phyloP scores from a whole-genome alignment of 1,284 basidiomycete species.

The Trametes versicolor region DNA sequence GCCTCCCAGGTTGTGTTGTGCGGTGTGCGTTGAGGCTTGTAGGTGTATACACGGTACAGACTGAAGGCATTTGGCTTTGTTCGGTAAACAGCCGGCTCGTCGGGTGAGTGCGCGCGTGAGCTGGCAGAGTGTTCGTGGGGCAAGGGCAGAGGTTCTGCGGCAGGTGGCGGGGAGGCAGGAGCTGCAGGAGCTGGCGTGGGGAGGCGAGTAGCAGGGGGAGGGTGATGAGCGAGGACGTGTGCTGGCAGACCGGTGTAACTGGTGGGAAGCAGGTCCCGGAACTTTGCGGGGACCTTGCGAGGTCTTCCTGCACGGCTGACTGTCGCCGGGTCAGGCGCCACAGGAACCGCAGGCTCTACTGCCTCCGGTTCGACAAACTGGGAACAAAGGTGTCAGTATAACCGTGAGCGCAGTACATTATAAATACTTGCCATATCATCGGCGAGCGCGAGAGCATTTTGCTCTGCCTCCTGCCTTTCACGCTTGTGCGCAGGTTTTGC shows the following conservation, averaged over 20 bases:
- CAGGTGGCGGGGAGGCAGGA: background rate
- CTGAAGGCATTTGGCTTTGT: conserved; percentile 6
- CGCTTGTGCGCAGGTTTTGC: no score
- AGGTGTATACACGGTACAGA: conserved; percentile 12
- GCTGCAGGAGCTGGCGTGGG: background rate
- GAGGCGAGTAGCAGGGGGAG: background rate
- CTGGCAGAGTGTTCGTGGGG: background rate
- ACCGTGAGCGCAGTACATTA: background rate
- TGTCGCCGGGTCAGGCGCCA: background rate
- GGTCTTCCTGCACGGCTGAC: conserved; percentile 1
- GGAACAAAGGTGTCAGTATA: background rate
- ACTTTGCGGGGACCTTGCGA: background rate
- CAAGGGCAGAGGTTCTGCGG: background rate
- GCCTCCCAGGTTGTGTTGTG: background rate
- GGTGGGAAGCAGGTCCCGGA: background rate
- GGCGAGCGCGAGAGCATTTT: background rate
- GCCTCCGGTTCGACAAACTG: no score
- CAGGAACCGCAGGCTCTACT: background rate
- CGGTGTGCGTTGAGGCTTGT: background rate
- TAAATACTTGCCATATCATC: background rate
- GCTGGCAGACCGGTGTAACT: background rate
- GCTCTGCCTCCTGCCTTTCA: no score
- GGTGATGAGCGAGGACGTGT: background rate
- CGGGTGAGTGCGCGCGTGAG: background rate
- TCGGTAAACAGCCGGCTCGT: background rate